Evolutionary conservation across 2,329 filamentous ascomycete genomes (phyloP).

Genomic region (Aspergillaceae sp.): DNA sequence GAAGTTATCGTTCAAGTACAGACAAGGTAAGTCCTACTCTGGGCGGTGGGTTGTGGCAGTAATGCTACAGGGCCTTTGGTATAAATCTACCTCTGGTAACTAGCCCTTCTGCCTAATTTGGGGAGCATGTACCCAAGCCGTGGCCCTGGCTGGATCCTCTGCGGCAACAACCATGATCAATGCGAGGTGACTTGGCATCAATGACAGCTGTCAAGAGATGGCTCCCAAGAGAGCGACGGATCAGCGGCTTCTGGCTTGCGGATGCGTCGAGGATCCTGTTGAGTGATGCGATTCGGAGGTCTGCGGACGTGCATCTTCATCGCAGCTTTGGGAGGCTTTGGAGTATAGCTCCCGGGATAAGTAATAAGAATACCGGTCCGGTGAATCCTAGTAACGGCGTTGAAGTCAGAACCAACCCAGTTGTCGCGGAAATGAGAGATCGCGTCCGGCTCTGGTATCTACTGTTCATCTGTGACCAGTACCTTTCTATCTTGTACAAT

Average conservation of each 20-base stretch:
- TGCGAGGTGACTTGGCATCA: too few relatives aligned
- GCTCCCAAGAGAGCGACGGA: too few relatives aligned
- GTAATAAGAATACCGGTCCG: slow-evolving; percentile 2
- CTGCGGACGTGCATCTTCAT: slow-evolving; percentile 25
- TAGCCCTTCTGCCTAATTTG: too few relatives aligned
- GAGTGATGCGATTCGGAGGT: slow-evolving; percentile 22
- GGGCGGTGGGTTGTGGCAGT: too few relatives aligned
- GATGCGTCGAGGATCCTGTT: slow-evolving; percentile 38
- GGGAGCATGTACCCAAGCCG: slow-evolving; percentile 35
- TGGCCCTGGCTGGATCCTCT: too few relatives aligned
- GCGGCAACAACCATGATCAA: too few relatives aligned
- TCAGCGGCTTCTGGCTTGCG: slow-evolving; percentile 46
- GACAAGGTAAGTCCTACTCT: too few relatives aligned
- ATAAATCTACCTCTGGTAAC: too few relatives aligned
- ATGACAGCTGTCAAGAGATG: too few relatives aligned
- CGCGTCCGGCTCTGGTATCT: slow-evolving; percentile 28
- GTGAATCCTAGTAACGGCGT: not conserved
- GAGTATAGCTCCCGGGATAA: not conserved
- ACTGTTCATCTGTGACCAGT: slow-evolving; percentile 30
- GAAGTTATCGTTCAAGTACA: too few relatives aligned
- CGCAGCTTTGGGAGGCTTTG: slow-evolving; percentile 32
- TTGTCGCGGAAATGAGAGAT: slow-evolving; percentile 16
- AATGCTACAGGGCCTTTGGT: too few relatives aligned
- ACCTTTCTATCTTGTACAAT: slow-evolving; percentile 30
- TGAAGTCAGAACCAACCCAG: slow-evolving; percentile 1